Conservation (phyloP, 345 rosid species). For the Hevea brasiliensis region DNA sequence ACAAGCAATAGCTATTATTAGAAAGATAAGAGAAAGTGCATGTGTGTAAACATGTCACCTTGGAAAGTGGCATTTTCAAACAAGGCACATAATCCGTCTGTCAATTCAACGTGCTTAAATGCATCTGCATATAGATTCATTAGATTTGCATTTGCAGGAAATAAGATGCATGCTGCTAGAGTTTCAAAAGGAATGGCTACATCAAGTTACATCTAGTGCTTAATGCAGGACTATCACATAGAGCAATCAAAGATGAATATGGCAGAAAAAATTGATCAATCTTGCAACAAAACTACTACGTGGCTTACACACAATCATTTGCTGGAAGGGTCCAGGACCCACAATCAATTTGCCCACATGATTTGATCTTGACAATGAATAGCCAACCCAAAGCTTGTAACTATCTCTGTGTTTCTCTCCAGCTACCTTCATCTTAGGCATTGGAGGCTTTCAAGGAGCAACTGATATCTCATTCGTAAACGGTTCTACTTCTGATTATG, state of each 20-base stretch:
- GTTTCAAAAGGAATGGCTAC: neutral
- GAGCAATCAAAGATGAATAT: constrained; percentile 12
- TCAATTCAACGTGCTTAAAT: neutral
- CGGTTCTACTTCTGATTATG: constrained; percentile 19
- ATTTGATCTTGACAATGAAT: constrained; percentile 37
- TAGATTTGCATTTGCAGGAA: constrained; percentile 9
- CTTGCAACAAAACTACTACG: constrained; percentile 7
- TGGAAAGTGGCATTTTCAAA: neutral
- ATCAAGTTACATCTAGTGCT: neutral
- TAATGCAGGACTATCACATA: constrained; percentile 1
- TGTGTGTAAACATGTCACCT: constrained; percentile 16
- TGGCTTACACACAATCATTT: constrained; percentile 10
- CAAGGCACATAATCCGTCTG: neutral
- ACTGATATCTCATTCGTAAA: constrained; percentile 24
- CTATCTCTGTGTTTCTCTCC: constrained; percentile 54
- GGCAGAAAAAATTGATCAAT: constrained; percentile 14
- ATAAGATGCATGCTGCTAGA: neutral
- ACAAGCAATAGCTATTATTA: neutral
- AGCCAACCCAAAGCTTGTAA: constrained; percentile 49
- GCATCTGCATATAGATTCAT: constrained; percentile 3
- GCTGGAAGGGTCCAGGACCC: constrained; percentile 42
- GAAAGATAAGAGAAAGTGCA: constrained; percentile 15
- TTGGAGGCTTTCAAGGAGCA: constrained; percentile 12
- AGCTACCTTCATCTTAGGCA: constrained; percentile 32
- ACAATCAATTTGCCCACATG: constrained; percentile 41